These are phyloP conservation scores for Fermentozyma sake DNA, from an alignment of 1,139 yeast species.

Conservation along the genomic window DNA sequence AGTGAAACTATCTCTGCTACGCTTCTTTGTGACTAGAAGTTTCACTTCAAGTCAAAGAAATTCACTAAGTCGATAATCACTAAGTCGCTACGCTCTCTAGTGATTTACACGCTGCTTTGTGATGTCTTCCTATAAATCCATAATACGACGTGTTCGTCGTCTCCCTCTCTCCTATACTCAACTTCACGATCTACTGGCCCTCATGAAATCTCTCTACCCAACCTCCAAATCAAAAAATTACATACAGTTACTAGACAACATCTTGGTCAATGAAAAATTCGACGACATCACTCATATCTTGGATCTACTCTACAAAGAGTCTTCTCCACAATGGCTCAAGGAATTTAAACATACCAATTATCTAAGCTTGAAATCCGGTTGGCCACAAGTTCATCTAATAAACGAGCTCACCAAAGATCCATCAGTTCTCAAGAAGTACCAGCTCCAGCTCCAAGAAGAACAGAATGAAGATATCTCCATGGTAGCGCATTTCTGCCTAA, in stretches of 20 bases:
- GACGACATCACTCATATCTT: conserved; percentile 19
- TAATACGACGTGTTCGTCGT: too few relatives aligned
- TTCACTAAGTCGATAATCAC: too few relatives aligned
- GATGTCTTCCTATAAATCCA: too few relatives aligned
- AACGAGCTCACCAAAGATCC: conserved; percentile 22
- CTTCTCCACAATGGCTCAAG: conserved; percentile 15
- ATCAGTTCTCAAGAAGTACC: conserved; percentile 7
- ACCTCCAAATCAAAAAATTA: too few relatives aligned
- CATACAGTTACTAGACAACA: conserved; percentile 23
- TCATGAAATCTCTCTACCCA: too few relatives aligned
- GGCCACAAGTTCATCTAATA: conserved; percentile 38
- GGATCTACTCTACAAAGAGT: conserved; percentile 25
- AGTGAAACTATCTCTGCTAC: too few relatives aligned
- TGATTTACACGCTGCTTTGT: too few relatives aligned
- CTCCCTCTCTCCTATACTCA: too few relatives aligned
- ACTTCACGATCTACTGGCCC: too few relatives aligned
- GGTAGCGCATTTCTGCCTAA: conserved; percentile 11
- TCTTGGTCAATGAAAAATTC: conserved; percentile 27
- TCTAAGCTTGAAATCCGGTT: conserved; percentile 18
- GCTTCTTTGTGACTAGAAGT: too few relatives aligned
- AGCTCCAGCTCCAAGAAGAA: conserved; percentile 10
- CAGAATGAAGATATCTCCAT: conserved; percentile 9
- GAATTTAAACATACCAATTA: conserved; percentile 19
- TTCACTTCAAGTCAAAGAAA: too few relatives aligned
- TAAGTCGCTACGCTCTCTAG: too few relatives aligned